A percentile compares a stretch with the other conserved stretches of the same genome.
Conservation (phyloP, 2,329 filamentous ascomycete genomes). For the Fusarium pininemorale region DNA sequence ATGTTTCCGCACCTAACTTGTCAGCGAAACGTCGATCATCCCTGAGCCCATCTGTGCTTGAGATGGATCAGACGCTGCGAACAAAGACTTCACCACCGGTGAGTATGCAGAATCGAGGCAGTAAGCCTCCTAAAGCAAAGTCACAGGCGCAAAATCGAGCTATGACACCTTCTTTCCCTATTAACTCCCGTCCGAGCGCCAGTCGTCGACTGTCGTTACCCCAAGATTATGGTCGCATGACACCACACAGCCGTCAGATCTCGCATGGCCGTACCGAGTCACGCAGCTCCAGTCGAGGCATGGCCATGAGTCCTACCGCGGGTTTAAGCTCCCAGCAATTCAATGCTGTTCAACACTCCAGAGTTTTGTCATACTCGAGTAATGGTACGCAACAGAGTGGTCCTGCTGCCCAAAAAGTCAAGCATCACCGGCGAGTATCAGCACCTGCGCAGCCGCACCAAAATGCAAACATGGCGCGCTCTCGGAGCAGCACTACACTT, state of each 20-base stretch:
- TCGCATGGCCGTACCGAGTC: conserved; percentile 18
- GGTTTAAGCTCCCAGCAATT: conserved; percentile 13
- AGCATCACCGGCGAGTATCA: conserved; percentile 31
- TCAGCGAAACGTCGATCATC: conserved; percentile 24
- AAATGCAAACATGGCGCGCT: conserved; percentile 7
- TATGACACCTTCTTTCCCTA: conserved; percentile 26
- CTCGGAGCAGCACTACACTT: conserved; percentile 24
- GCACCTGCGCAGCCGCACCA: conserved; percentile 25
- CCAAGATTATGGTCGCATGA: conserved; percentile 30
- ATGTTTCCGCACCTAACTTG: conserved; percentile 41
- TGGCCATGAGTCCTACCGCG: conserved; percentile 1
- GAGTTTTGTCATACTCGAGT: conserved; percentile 28
- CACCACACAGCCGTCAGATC: conserved; percentile 25
- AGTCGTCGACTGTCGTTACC: conserved; percentile 30
- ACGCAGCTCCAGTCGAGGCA: conserved; percentile 18
- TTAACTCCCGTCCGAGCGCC: conserved; percentile 1
- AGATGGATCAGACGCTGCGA: conserved; percentile 37
- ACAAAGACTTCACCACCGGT: conserved; percentile 52
- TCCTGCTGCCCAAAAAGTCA: conserved; percentile 8
- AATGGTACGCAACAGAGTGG: conserved; percentile 22
- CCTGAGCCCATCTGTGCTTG: conserved; percentile 9
- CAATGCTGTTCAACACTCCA: conserved; percentile 13
- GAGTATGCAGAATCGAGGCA: conserved; percentile 54
- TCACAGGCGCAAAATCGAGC: conserved; percentile 15
- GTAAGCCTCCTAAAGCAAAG: conserved; percentile 34